Conservation (phyloP, 257 asterid genomes). For the Lavandula angustifolia region DNA sequence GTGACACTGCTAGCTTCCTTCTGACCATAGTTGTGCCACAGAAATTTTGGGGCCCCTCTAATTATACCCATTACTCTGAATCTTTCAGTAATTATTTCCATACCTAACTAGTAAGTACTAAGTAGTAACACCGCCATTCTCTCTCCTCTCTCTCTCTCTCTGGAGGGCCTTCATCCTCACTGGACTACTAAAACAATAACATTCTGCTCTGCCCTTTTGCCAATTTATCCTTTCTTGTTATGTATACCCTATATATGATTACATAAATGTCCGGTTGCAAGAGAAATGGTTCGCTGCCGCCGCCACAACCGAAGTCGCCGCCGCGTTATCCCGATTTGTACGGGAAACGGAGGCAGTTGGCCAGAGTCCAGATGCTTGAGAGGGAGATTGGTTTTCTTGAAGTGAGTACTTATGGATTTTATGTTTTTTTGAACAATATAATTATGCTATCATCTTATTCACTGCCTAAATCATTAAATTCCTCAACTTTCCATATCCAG, state of each 20-base stretch:
- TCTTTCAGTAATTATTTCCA: slow-evolving; percentile 37
- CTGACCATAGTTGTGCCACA: slow-evolving; percentile 59
- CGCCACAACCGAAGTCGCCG: slow-evolving; percentile 89
- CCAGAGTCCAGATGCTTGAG: slow-evolving; percentile 75
- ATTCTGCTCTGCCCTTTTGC: not conserved
- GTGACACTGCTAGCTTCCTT: too few species aligned
- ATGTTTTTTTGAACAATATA: too few species aligned
- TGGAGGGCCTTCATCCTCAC: too few species aligned
- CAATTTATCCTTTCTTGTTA: not conserved
- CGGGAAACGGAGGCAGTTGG: slow-evolving; percentile 78
- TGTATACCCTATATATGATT: too few species aligned
- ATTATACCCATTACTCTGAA: slow-evolving; percentile 22
- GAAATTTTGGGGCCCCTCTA: slow-evolving; percentile 46
- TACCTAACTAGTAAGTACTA: too few species aligned
- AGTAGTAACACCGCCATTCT: too few species aligned
- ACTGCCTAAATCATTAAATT: too few species aligned
- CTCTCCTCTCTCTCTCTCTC: slow-evolving; percentile 20
- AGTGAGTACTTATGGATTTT: too few species aligned
- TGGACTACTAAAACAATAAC: slow-evolving; percentile 6
- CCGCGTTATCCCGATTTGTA: slow-evolving; percentile 88
- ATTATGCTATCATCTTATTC: too few species aligned
- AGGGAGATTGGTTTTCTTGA: slow-evolving; percentile 82
- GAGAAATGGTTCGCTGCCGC: slow-evolving; percentile 57
- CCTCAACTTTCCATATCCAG: too few species aligned
- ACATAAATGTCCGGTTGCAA: slow-evolving; percentile 46